Conservation (phyloP, 148 eudicot genomes). For the Chenopodium quinoa region DNA sequence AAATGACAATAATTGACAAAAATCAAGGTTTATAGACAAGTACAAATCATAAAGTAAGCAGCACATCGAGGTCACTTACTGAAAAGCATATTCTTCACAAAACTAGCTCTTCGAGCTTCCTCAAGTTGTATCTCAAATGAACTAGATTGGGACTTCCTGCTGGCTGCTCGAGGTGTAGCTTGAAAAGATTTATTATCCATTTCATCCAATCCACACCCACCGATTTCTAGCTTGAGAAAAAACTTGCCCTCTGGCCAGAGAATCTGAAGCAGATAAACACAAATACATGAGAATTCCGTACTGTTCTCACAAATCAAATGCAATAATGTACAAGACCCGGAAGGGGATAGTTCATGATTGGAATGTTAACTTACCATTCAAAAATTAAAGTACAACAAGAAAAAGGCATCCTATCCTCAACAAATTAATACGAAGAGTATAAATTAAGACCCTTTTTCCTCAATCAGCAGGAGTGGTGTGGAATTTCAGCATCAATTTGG, state of each 20-base stretch:
- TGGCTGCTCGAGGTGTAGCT: conserved; percentile 37
- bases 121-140: conserved; percentile 90
- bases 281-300: not conserved
- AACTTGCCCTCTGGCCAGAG: conserved; percentile 92
- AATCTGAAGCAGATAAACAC: conserved; percentile 41
- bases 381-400: not conserved
- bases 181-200: conserved; percentile 42
- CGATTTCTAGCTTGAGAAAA: conserved; percentile 51
- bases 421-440: too few species aligned
- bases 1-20: not conserved
- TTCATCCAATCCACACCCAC: conserved; percentile 36
- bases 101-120: conserved; percentile 88
- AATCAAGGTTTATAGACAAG: not conserved
- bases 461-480: not conserved
- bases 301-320: not conserved
- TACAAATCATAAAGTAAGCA: not conserved
- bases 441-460: too few species aligned
- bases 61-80: conserved; percentile 44
- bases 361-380: not conserved
- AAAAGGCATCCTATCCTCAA: not conserved
- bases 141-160: conserved; percentile 41
- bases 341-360: not conserved
- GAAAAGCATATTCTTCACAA: conserved; percentile 73
- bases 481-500: not conserved
- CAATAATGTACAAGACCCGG: not conserved